A percentile compares a stretch with the other conserved stretches of the same genome.
Conservation (phyloP, 306 rosid genomes). For the Prunus kanzakura region DNA sequence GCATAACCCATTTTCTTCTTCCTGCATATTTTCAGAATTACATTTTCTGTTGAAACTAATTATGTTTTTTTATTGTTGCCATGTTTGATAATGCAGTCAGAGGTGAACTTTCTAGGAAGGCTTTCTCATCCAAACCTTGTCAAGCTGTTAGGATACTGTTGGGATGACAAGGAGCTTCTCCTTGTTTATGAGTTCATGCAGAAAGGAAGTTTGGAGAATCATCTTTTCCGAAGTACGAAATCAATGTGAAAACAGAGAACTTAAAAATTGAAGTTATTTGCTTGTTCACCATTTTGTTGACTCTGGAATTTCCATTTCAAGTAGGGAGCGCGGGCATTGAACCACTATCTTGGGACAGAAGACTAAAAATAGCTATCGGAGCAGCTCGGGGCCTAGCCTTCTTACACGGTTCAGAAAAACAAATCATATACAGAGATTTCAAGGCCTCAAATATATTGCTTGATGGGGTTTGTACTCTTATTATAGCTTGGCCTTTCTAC, state of each 20-base stretch:
- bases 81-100: constrained; percentile 55
- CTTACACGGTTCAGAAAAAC: constrained; percentile 66
- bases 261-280: not conserved
- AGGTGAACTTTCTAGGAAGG: constrained; percentile 75
- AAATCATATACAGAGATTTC: constrained; percentile 87
- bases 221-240: constrained; percentile 78
- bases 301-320: constrained; percentile 9
- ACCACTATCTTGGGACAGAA: constrained; percentile 64
- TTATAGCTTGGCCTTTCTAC: not conserved
- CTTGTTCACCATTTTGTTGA: not conserved
- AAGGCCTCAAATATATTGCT: constrained; percentile 91
- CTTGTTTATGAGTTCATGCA: constrained; percentile 90
- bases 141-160: constrained; percentile 71
- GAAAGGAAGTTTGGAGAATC: constrained; percentile 88
- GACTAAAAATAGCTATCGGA: constrained; percentile 73
- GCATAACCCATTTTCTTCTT: not conserved
- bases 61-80: not conserved
- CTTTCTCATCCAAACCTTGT: constrained; percentile 86
- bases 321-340: constrained; percentile 51
- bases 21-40: not conserved
- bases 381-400: constrained; percentile 89
- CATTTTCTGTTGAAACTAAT: not conserved
- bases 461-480: constrained; percentile 55
- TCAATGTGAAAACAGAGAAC: constrained; percentile 13
- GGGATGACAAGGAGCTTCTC: constrained; percentile 65